phyloP scores from a whole-genome alignment of 1,284 basidiomycete genomes.

The Wallemia hederae region DNA sequence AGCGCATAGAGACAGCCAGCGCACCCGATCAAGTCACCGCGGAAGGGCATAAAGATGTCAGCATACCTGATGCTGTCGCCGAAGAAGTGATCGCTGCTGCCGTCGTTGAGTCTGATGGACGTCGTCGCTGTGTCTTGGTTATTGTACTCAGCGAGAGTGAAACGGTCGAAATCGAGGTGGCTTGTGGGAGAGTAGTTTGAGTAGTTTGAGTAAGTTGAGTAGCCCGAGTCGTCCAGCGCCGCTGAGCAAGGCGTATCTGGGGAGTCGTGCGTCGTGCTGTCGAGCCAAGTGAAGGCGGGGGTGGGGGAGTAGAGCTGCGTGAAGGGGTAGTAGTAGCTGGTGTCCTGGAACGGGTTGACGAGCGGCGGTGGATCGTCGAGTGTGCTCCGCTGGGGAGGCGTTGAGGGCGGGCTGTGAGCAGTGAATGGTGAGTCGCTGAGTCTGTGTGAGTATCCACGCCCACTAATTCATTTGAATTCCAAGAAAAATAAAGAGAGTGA shows the following conservation, averaged over 20 bases:
- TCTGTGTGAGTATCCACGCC: too few relatives aligned
- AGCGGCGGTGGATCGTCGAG: neutral
- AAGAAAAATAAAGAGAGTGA: neutral
- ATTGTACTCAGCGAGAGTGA: too few relatives aligned
- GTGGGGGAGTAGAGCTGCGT: neutral
- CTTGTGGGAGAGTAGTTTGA: too few relatives aligned
- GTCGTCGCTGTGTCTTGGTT: too few relatives aligned
- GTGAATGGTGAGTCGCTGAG: too few relatives aligned
- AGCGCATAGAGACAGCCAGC: neutral
- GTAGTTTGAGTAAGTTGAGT: neutral
- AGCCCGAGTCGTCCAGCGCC: neutral
- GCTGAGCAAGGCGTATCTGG: neutral
- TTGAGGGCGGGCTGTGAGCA: neutral
- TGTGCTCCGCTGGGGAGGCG: neutral
- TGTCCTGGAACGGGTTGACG: neutral
- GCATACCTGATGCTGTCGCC: neutral
- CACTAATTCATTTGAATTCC: too few relatives aligned
- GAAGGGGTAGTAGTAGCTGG: neutral
- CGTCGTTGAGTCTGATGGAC: neutral
- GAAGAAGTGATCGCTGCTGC: neutral
- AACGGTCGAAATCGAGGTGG: too few relatives aligned
- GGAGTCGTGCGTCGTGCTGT: neutral
- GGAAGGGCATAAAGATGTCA: neutral
- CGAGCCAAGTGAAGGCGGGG: neutral
- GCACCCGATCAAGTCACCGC: neutral